A percentile compares a stretch with the other conserved stretches of the same genome.
phyloP scores from a whole-genome alignment of 2,329 filamentous ascomycete species.

The Seiridium unicorne region DNA sequence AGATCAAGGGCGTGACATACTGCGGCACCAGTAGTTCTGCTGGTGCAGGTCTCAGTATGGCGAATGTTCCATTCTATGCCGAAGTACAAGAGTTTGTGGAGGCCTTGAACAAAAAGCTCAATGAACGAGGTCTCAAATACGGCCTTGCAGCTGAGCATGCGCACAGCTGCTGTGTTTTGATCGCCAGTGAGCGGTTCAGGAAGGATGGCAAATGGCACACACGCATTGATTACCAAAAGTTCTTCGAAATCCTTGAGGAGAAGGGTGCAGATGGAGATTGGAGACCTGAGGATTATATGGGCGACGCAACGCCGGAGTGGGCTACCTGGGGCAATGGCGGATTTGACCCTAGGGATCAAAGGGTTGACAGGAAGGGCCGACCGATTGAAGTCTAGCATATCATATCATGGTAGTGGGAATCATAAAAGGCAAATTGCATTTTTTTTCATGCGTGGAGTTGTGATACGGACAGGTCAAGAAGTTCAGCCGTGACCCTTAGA shows the following conservation, averaged over 20 bases:
- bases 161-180: conserved; percentile 87
- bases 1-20: conserved; percentile 96
- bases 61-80: conserved; percentile 94
- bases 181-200: conserved; percentile 79
- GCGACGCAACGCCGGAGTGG: conserved; percentile 83
- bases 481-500: no score
- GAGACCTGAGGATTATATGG: conserved; percentile 88
- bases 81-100: conserved; percentile 83
- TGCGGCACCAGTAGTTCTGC: conserved; percentile 87
- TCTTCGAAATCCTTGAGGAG: conserved; percentile 81
- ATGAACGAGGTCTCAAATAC: conserved; percentile 71
- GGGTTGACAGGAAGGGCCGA: conserved; percentile 84
- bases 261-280: conserved; percentile 66
- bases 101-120: conserved; percentile 68
- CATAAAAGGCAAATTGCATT: no score
- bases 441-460: no score
- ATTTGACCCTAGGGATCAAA: conserved; percentile 85
- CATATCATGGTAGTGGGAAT: not conserved
- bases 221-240: conserved; percentile 83
- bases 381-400: conserved; percentile 44
- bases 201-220: conserved; percentile 84
- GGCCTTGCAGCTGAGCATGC: conserved; percentile 94
- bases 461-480: no score
- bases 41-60: conserved; percentile 88
- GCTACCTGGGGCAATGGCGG: conserved; percentile 92